Evolutionary conservation across 2,329 filamentous ascomycete species (phyloP).

Genomic region (Orbilia brochopaga): DNA sequence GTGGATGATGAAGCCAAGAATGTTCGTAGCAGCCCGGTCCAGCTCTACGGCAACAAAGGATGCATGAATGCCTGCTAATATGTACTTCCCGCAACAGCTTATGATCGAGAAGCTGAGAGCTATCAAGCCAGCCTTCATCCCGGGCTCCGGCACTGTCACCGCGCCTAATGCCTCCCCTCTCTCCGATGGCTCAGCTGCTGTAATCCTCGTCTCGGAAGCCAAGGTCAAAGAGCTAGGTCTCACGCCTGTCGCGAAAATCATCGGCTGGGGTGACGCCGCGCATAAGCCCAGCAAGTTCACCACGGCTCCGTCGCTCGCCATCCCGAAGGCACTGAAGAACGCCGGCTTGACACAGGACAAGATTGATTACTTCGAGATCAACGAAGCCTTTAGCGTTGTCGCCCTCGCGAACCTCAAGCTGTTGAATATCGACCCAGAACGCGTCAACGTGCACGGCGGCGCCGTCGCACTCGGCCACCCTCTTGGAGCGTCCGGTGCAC

Average conservation of each 20-base stretch:
- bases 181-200: constrained; percentile 89
- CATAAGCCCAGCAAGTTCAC: constrained; percentile 94
- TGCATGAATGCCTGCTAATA: constrained; percentile 11
- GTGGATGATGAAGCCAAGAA: constrained; percentile 97
- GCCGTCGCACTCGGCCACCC: constrained; percentile 96
- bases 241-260: constrained; percentile 93
- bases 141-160: constrained; percentile 85
- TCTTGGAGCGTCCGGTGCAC: constrained; percentile 88
- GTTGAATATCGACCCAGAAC: constrained; percentile 76
- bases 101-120: constrained; percentile 81
- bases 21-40: constrained; percentile 58
- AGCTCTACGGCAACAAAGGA: constrained; percentile 15
- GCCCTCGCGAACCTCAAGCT: constrained; percentile 96
- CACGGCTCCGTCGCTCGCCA: constrained; percentile 86
- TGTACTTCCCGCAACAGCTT: constrained; percentile 60
- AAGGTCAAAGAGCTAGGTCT: constrained; percentile 90
- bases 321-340: constrained; percentile 97
- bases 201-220: constrained; percentile 91
- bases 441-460: constrained; percentile 94
- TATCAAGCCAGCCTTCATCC: constrained; percentile 82
- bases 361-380: constrained; percentile 96
- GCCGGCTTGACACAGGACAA: constrained; percentile 78
- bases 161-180: constrained; percentile 95
- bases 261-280: constrained; percentile 94
- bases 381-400: constrained; percentile 98